Percentiles rank a stretch among this genome's conserved stretches.
Evolutionary conservation across 257 asterid genomes (phyloP).

Genomic region (Oldenlandia corymbosa): DNA sequence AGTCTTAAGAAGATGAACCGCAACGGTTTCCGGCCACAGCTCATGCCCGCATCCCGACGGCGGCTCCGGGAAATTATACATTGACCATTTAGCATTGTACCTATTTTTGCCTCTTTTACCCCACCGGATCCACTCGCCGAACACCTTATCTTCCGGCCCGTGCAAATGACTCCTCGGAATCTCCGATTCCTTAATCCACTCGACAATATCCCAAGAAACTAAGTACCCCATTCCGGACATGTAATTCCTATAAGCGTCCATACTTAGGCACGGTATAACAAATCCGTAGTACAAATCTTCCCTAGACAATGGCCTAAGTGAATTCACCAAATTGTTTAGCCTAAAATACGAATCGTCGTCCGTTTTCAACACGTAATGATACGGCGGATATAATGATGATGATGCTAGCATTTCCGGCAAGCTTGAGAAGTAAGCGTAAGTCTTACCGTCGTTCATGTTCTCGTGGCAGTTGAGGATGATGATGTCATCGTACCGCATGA

Average conservation of each 20-base stretch:
- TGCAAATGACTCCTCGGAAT: constrained; percentile 54
- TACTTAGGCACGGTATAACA: constrained; percentile 81
- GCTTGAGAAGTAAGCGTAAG: constrained; percentile 75
- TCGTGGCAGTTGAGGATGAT: constrained; percentile 77
- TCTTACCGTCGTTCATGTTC: constrained; percentile 88
- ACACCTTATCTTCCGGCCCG: constrained; percentile 72
- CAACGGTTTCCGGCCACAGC: constrained; percentile 79
- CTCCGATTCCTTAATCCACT: constrained; percentile 74
- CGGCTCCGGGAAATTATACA: constrained; percentile 89
- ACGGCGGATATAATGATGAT: constrained; percentile 57
- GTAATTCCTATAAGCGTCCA: constrained; percentile 77
- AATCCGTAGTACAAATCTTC: constrained; percentile 76
- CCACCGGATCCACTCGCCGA: constrained; percentile 78
- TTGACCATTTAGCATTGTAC: constrained; percentile 84
- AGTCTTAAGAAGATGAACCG: constrained; percentile 76
- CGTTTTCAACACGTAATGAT: constrained; percentile 76
- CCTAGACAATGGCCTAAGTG: constrained; percentile 55
- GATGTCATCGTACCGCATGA: constrained; percentile 73
- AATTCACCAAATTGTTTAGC: constrained; percentile 50
- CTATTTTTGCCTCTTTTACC: constrained; percentile 68
- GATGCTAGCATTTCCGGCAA: constrained; percentile 44
- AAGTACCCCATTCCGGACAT: constrained; percentile 98
- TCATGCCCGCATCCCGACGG: constrained; percentile 72
- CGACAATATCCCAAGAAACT: constrained; percentile 81
- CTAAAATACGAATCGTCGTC: constrained; percentile 80